Base-by-base conservation (phyloP, 768 basidiomycete species). In the Strobilomyces dryophilus region DNA sequence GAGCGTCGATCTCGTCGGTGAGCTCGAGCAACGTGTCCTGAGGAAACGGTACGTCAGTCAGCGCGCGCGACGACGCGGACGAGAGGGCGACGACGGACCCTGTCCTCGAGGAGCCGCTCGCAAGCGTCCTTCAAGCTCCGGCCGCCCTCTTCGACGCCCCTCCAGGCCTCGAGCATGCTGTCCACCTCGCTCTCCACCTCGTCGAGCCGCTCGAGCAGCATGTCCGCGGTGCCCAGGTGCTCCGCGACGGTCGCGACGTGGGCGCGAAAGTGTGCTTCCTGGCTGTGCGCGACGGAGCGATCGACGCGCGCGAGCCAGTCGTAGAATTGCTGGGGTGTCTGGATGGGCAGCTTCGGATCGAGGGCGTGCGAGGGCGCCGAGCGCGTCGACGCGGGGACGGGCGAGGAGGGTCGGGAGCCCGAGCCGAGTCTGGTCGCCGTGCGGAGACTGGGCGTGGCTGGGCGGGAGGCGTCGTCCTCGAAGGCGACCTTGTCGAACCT, bases 291-390 rank as follows among this genome's bases (percentile, higher is more conserved):
- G 35, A 97, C 91, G 3, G 89, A 88, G 15, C 88, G 79, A 58
- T 97, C 94, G 49, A 99, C 84, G 37, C 89, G 77, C 4, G 91
- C 78, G 68, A 94, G 95, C 87, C 94, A 97, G 72, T 98, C 95
- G 66, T 95, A 92, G 71, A 99, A 95, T 60, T 98, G 93, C 62
- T 98, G 92, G 1, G 94, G 87, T 0, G 93, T 95, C 56, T 87
- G 81, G 36, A 98, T 85, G 5, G 90, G 86, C 37, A 83, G 79
- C 46, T 79, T 81, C 3, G 91, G 89, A 63, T 89, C 86, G 15
- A 92, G 72, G 0, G 84, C 77, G 62, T 87, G 82, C 8, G 71
- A 63, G 12, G 64, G 39, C 12, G 52, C 46, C 4, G 66, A 54
- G 51, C 63, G 68, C 43, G 56, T 47, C 32, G 31, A 55, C 17